These are phyloP conservation scores for Teratosphaeria nubilosa DNA, from an alignment of 2,329 filamentous ascomycete species.

Conservation along the genomic window DNA sequence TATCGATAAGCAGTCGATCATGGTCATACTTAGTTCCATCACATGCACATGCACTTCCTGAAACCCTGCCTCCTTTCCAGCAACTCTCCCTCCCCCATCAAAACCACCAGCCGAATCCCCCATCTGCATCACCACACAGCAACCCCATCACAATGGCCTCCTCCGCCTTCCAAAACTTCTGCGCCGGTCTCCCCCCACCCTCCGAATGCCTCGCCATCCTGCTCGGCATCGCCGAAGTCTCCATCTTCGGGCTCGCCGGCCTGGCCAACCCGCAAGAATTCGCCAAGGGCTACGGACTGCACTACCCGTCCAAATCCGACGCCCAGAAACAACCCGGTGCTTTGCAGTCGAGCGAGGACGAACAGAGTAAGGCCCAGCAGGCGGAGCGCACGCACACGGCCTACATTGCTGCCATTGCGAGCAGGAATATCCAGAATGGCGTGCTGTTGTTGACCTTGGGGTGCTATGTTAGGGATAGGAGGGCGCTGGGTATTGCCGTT, in stretches of 20 bases:
- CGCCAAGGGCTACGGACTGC: constrained; percentile 25
- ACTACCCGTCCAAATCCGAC: constrained; percentile 4
- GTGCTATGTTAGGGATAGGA: constrained; percentile 21
- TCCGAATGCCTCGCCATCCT: constrained; percentile 27
- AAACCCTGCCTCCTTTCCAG: background rate
- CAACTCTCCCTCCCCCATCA: background rate
- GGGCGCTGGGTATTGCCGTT: constrained; percentile 21
- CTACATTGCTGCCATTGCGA: constrained; percentile 19
- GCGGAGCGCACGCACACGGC: constrained; percentile 16
- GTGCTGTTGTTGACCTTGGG: constrained; percentile 22
- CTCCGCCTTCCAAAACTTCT: constrained; percentile 10
- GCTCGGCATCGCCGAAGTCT: constrained; percentile 22
- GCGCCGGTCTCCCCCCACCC: constrained; percentile 23
- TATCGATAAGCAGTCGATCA: background rate
- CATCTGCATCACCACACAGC: background rate
- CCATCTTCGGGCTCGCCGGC: constrained; percentile 25
- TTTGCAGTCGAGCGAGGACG: background rate
- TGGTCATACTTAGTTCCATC: background rate
- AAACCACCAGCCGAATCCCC: background rate
- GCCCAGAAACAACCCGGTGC: constrained; percentile 7
- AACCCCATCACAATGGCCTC: constrained; percentile 4
- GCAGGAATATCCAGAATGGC: constrained; percentile 24
- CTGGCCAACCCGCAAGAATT: constrained; percentile 24
- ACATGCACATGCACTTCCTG: background rate
- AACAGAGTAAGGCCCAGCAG: constrained; percentile 5